Conservation (phyloP, 345 rosid genomes). For the Physaria fendleri region DNA sequence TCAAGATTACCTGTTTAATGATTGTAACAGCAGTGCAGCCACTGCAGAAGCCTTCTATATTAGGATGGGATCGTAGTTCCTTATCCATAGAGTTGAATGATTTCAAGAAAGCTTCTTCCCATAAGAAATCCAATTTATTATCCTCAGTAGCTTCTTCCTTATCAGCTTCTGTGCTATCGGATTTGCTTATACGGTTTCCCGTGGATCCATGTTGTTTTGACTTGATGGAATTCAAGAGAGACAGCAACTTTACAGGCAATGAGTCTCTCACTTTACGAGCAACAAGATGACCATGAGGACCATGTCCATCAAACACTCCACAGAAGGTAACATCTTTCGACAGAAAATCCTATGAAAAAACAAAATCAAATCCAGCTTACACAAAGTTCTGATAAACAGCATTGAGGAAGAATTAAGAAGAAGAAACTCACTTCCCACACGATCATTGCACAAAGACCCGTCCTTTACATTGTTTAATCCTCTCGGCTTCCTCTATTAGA, state of each 20-base stretch:
- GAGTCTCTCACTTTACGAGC: conserved; percentile 94
- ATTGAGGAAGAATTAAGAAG: conserved; percentile 10
- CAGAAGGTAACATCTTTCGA: conserved; percentile 85
- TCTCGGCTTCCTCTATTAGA: conserved; percentile 81
- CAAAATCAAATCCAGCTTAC: conserved; percentile 2
- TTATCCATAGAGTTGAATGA: conserved; percentile 95
- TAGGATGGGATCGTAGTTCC: conserved; percentile 89
- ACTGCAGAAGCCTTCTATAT: conserved; percentile 96
- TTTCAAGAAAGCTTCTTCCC: conserved; percentile 90
- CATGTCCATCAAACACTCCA: conserved; percentile 98
- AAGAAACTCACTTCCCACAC: conserved; percentile 92
- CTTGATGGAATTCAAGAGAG: conserved; percentile 48
- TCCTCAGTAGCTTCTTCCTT: conserved; percentile 49
- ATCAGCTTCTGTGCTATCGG: conserved; percentile 41
- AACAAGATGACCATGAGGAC: conserved; percentile 98
- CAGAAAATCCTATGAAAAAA: conserved; percentile 66
- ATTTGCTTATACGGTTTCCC: conserved; percentile 40
- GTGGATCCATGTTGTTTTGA: conserved; percentile 52
- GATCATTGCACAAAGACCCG: conserved; percentile 96
- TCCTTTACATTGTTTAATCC: conserved; percentile 94
- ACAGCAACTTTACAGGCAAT: conserved; percentile 69
- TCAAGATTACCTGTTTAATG: conserved; percentile 67
- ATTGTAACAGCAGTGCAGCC: conserved; percentile 94
- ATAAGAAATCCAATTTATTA: conserved; percentile 46
- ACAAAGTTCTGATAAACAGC: conserved; percentile 7